A percentile compares a stretch with the other conserved stretches of the same genome.
phyloP scores from a whole-genome alignment of 1,284 basidiomycete genomes.

The Thecaphora frezii region DNA sequence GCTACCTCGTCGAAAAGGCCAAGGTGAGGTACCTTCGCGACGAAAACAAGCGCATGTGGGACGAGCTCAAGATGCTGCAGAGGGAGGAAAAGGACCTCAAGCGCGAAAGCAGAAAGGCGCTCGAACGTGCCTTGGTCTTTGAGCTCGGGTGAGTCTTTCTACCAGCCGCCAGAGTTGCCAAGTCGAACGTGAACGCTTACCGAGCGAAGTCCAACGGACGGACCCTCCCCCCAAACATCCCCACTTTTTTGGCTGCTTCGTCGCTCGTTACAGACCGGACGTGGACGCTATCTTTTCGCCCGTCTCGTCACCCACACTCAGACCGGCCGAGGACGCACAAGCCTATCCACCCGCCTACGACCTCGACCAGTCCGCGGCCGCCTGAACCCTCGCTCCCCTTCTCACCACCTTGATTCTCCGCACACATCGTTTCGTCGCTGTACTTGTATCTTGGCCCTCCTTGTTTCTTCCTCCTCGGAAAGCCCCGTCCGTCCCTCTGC shows the following conservation, averaged over 20 bases:
- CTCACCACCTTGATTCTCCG: no score
- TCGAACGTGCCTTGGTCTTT: slow-evolving; percentile 36
- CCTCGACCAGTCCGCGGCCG: background rate
- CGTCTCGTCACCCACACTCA: slow-evolving; percentile 19
- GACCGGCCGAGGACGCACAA: background rate
- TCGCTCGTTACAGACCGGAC: slow-evolving; percentile 12
- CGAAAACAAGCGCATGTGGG: slow-evolving; percentile 35
- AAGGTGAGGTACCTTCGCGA: slow-evolving; percentile 29
- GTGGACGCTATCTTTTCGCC: slow-evolving; percentile 48
- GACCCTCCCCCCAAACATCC: no score
- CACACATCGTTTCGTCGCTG: no score
- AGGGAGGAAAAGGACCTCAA: slow-evolving; percentile 13
- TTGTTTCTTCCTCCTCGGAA: no score
- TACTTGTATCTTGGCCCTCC: no score
- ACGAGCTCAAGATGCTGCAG: slow-evolving; percentile 10
- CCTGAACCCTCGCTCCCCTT: background rate
- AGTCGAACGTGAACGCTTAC: background rate
- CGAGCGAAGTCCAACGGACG: no score
- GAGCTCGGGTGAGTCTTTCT: slow-evolving; percentile 21
- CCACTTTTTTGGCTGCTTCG: background rate
- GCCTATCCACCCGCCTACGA: background rate
- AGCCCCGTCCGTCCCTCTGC: no score
- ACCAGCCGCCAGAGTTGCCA: background rate
- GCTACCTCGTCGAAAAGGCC: slow-evolving; percentile 53
- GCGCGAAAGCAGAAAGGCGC: slow-evolving; percentile 16